Percentiles rank a stretch among this genome's conserved stretches.
These are phyloP conservation scores for Entelexis sorbosivorans DNA, from an alignment of 1,139 yeast species.

Conservation along the genomic window DNA sequence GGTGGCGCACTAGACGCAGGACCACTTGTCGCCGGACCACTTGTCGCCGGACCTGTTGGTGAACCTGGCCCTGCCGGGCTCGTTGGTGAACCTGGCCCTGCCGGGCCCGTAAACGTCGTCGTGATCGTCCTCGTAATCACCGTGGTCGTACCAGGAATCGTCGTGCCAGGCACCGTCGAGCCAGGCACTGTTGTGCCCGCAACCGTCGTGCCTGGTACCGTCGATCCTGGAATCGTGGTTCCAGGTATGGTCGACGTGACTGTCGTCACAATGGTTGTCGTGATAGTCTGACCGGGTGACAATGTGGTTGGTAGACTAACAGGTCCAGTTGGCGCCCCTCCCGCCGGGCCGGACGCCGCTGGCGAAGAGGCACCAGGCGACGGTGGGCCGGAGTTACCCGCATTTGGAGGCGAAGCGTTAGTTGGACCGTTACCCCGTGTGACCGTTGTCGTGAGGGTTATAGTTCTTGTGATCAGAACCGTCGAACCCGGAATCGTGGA, in stretches of 20 bases:
- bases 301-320: neutral
- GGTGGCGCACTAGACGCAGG: neutral
- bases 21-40: neutral
- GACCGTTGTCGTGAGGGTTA: neutral
- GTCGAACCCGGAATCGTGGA: neutral
- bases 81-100: neutral
- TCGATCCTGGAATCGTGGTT: conserved; percentile 22
- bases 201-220: conserved; percentile 17
- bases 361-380: neutral
- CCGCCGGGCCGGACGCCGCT: neutral
- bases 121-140: neutral
- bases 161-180: conserved; percentile 6
- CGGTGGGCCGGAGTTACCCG: neutral
- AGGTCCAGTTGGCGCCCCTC: neutral
- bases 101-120: neutral
- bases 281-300: neutral
- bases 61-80: neutral
- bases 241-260: conserved; percentile 13
- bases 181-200: conserved; percentile 16
- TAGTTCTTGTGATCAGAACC: neutral
- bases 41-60: neutral
- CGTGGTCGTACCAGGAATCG: conserved; percentile 2
- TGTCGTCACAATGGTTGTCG: conserved; percentile 9
- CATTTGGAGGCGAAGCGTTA: neutral
- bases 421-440: neutral